Base-by-base conservation (phyloP, 371 early-diverging fungal species). In the Mucor plumbeus region DNA sequence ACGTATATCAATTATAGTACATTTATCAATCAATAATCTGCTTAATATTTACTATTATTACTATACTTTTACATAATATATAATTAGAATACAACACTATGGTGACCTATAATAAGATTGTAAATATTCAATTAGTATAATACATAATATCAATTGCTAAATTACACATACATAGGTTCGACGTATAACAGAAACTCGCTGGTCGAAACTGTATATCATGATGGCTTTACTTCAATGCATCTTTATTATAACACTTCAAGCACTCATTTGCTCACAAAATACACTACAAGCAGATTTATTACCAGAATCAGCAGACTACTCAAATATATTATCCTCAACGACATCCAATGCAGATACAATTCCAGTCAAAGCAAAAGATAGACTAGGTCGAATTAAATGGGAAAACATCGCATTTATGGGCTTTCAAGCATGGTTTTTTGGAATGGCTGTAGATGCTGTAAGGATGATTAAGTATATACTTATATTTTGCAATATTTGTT, bases 401-500 rank as follows among this genome's bases (percentile, higher is more conserved):
- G 75, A 75, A n/a, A 75, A 75, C 43, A 69, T 75, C 33, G 69
- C 75, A 9, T 75, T 75, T 26, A 75, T 72, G 10, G 69, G 72
- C 1, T 75, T 75, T 34, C 75, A 75, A 53, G 39, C 59, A 19
- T 75, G 75, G 75, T 74, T 74, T 47, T 56, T 74, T 17, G 70
- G 67, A 33, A 74, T 74, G 70, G 74, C 67, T 0, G 69, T 84
- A 36, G 84, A 84, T 69, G 84, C 84, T 40, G 84, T 80, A 81
- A 70, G 74, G 3, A 26, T 3, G 26, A 26, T 26, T 26, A 26
- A 26, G 26, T n/a, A n/a, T n/a, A n/a, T n/a, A 26, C 3, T 26
- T 26, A 26, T 26, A 26, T 26, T 26, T 26, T 26, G 3, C 26
- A 26, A 26, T 3, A 3, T 26, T 48, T 31, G 21, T 21, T 56